Conservation (phyloP, 805 yeast species). For the Cyberlindnera nakhonratchasimensis region DNA sequence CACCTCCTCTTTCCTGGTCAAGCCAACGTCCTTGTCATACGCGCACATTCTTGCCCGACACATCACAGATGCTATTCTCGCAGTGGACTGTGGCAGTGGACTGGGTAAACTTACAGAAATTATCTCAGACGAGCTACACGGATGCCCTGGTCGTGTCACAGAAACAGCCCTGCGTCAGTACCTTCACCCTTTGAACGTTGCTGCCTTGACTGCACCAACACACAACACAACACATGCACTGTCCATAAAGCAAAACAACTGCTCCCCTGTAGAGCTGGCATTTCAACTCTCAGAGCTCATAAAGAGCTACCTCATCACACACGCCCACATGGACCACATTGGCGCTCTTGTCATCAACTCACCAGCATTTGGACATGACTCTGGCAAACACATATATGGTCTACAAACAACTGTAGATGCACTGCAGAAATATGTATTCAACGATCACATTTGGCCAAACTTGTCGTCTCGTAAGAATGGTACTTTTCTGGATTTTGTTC, state of each 20-base stretch:
- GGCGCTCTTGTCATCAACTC: conserved; percentile 67
- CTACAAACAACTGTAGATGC: conserved; percentile 48
- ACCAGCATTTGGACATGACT: conserved; percentile 42
- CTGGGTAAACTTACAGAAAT: conserved; percentile 50
- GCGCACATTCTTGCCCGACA: conserved; percentile 30
- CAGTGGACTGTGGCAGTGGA: conserved; percentile 82
- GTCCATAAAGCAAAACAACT: background rate
- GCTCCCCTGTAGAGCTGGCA: conserved; percentile 32
- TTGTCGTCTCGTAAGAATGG: conserved; percentile 31
- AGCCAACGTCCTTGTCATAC: conserved; percentile 47
- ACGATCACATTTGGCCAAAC: conserved; percentile 80
- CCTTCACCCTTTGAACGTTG: conserved; percentile 1
- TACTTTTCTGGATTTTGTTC: conserved; percentile 26
- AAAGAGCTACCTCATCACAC: conserved; percentile 58
- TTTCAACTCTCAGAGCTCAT: conserved; percentile 35
- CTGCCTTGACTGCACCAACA: conserved; percentile 6
- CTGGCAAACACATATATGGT: conserved; percentile 50
- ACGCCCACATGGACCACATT: conserved; percentile 83
- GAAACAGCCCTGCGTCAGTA: conserved; percentile 16
- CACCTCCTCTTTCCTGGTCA: conserved; percentile 66
- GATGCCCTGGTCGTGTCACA: conserved; percentile 5
- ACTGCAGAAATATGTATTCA: conserved; percentile 57
- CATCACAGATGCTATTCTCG: conserved; percentile 40
- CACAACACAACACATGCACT: background rate
- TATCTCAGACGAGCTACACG: conserved; percentile 18